These are phyloP conservation scores for Sapria himalayana DNA, from an alignment of 345 rosid genomes.

Conservation along the genomic window DNA sequence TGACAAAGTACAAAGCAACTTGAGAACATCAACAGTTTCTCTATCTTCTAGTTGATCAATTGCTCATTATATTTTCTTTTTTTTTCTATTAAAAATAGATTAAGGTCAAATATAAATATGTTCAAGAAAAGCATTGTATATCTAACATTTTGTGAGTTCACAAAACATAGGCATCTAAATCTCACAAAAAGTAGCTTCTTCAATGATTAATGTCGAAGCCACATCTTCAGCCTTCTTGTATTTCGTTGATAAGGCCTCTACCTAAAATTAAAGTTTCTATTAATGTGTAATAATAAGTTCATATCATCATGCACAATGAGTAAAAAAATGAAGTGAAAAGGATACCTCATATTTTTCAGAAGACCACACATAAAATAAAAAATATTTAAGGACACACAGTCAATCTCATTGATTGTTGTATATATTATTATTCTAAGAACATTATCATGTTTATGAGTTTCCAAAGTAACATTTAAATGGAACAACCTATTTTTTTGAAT, in stretches of 20 bases:
- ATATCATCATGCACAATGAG: too few species aligned
- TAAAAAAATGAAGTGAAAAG: too few species aligned
- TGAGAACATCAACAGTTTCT: constrained; percentile 28
- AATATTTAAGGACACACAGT: constrained; percentile 68
- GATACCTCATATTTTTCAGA: constrained; percentile 81
- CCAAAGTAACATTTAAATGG: too few species aligned
- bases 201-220: constrained; percentile 71
- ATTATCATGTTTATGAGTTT: too few species aligned
- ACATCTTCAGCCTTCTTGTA: constrained; percentile 76
- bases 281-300: constrained; percentile 9
- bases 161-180: constrained; percentile 42
- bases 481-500: too few species aligned
- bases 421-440: constrained; percentile 38
- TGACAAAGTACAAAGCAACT: constrained; percentile 21
- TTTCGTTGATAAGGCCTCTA: constrained; percentile 52
- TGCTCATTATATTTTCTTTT: constrained; percentile 67
- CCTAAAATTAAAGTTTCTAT: constrained; percentile 20
- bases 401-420: constrained; percentile 92
- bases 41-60: constrained; percentile 67
- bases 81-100: constrained; percentile 39
- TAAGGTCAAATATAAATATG: constrained; percentile 1
- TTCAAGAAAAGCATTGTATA: not conserved
- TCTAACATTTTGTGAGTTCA: constrained; percentile 1
- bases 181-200: constrained; percentile 95
- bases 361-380: constrained; percentile 39